These are phyloP conservation scores for Stemphylium vesicarium DNA, from an alignment of 2,329 filamentous ascomycete species.

Conservation along the genomic window DNA sequence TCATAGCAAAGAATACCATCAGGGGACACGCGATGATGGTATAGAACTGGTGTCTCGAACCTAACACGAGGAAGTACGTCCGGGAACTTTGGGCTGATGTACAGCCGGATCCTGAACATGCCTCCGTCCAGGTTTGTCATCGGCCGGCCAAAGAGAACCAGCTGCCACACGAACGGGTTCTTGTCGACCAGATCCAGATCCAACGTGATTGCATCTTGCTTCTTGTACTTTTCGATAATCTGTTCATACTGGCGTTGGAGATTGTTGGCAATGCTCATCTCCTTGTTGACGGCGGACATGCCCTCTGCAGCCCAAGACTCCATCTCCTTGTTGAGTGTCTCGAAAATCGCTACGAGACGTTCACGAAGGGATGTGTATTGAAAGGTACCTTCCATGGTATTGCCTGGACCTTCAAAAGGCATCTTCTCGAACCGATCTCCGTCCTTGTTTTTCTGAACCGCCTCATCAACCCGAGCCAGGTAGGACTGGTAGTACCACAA, in stretches of 20 bases:
- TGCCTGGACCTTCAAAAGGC: conserved; percentile 82
- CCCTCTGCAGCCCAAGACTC: conserved; percentile 75
- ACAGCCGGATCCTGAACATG: conserved; percentile 80
- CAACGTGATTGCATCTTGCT: conserved; percentile 71
- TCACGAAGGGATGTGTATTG: conserved; percentile 76
- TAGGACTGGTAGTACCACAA: conserved; percentile 97
- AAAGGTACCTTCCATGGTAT: conserved; percentile 86
- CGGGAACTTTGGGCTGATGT: conserved; percentile 84
- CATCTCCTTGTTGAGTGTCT: conserved; percentile 74
- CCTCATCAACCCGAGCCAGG: conserved; percentile 71
- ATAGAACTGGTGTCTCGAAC: conserved; percentile 79
- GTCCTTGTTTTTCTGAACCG: conserved; percentile 66
- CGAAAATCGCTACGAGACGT: conserved; percentile 72
- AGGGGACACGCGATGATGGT: conserved; percentile 80
- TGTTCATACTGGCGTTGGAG: conserved; percentile 86
- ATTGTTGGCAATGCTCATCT: conserved; percentile 79
- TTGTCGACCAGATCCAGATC: conserved; percentile 76
- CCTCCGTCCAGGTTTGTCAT: conserved; percentile 93
- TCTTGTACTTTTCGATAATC: conserved; percentile 75
- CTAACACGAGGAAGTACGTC: conserved; percentile 84
- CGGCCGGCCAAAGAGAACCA: conserved; percentile 89
- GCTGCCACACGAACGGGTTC: conserved; percentile 87
- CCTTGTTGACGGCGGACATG: conserved; percentile 64
- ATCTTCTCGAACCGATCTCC: conserved; percentile 74
- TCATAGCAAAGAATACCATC: conserved; percentile 83